phyloP scores from a whole-genome alignment of 768 basidiomycete genomes.

The Phanerochaete carnosa region DNA sequence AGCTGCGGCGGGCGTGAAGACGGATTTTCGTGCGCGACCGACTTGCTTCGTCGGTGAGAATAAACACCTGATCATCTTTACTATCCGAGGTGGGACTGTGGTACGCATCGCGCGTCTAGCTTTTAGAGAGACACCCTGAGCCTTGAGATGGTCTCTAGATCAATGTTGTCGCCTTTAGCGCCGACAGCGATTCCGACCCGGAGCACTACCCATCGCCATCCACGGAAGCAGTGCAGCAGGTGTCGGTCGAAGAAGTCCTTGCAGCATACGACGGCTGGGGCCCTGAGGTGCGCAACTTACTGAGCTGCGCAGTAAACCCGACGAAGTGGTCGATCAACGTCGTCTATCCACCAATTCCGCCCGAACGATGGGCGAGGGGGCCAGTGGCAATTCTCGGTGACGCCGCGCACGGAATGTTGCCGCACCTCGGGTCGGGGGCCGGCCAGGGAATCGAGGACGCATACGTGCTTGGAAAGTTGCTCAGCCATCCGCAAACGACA shows the following conservation, averaged over 20 bases:
- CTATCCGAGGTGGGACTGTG: conserved; percentile 39
- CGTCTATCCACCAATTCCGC: conserved; percentile 35
- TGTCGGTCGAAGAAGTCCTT: conserved; percentile 40
- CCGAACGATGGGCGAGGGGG: conserved; percentile 40
- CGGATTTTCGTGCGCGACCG: conserved; percentile 33
- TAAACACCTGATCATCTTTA: conserved; percentile 54
- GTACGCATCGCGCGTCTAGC: conserved; percentile 23
- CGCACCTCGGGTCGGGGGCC: conserved; percentile 56
- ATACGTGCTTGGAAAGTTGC: conserved; percentile 41
- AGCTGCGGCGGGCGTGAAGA: conserved; percentile 40
- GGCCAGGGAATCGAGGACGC: conserved; percentile 62
- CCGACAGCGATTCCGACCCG: conserved; percentile 23
- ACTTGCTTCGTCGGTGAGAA: conserved; percentile 41
- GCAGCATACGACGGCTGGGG: conserved; percentile 44
- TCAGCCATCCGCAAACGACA: conserved; percentile 40
- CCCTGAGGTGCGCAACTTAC: conserved; percentile 36
- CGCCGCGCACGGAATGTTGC: conserved; percentile 58
- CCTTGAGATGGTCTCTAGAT: conserved; percentile 7
- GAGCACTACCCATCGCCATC: conserved; percentile 14
- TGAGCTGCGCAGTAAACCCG: conserved; percentile 40
- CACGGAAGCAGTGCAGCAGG: conserved; percentile 38
- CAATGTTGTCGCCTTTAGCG: conserved; percentile 45
- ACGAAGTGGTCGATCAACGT: conserved; percentile 54
- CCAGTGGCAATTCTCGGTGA: conserved; percentile 53
- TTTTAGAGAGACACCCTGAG: background rate